Evolutionary conservation across 306 rosid genomes (phyloP).

Genomic region (Casuarina cunninghamiana): DNA sequence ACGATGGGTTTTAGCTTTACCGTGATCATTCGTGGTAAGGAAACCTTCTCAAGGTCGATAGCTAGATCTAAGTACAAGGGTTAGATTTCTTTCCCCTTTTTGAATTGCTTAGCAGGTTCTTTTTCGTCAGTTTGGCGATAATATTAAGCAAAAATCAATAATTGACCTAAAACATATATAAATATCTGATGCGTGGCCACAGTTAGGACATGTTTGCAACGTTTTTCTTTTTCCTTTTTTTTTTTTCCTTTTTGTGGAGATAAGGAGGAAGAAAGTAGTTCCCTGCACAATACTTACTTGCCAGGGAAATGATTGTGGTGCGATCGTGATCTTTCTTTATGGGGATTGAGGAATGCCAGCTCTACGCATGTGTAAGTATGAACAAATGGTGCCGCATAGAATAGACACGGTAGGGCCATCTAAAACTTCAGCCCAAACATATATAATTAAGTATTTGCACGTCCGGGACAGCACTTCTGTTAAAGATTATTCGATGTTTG

Average conservation of each 20-base stretch:
- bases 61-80: too few relatives aligned
- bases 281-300: neutral
- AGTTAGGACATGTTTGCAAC: neutral
- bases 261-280: neutral
- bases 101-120: too few relatives aligned
- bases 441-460: neutral
- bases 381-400: neutral
- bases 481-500: neutral
- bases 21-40: neutral
- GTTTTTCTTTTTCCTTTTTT: neutral
- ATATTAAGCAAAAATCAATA: too few relatives aligned
- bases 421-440: neutral
- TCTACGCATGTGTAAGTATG: neutral
- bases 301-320: neutral
- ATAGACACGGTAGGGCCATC: neutral
- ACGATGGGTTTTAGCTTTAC: too few relatives aligned
- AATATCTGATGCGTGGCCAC: too few relatives aligned
- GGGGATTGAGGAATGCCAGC: slow-evolving; percentile 1
- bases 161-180: too few relatives aligned
- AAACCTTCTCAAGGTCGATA: too few relatives aligned
- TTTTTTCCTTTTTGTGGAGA: neutral
- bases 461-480: neutral
- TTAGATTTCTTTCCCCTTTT: too few relatives aligned
- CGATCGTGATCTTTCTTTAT: slow-evolving; percentile 2
- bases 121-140: too few relatives aligned